A percentile compares a stretch with the other conserved stretches of the same genome.
Conservation (phyloP, 768 basidiomycete genomes). For the Boletus fagicola region DNA sequence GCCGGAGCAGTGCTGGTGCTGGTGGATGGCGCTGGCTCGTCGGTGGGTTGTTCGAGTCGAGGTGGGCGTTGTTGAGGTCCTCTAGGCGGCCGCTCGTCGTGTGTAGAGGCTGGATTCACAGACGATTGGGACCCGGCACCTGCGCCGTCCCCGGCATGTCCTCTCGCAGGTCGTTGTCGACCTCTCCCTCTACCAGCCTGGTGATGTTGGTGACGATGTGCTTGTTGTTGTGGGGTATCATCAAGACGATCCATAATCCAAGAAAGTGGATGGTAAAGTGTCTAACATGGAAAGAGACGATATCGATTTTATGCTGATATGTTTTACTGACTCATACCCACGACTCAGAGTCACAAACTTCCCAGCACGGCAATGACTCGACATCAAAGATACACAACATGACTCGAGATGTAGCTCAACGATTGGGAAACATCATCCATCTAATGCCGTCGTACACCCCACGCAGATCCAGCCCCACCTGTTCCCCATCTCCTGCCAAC, state of each 20-base stretch:
- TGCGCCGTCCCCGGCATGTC: not conserved
- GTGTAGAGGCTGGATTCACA: not conserved
- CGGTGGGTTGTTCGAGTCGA: not conserved
- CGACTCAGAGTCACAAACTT: not conserved
- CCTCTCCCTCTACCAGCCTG: conserved; percentile 8
- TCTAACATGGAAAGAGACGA: not conserved
- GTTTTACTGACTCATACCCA: conserved; percentile 1
- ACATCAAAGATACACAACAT: not conserved
- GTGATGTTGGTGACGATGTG: not conserved
- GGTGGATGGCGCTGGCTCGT: not conserved
- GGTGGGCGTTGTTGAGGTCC: conserved; percentile 1
- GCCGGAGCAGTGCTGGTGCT: not conserved
- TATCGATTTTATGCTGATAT: not conserved
- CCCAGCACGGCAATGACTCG: not conserved
- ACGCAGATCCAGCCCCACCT: conserved; percentile 14
- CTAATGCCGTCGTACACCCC: conserved; percentile 44
- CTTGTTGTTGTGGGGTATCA: not conserved
- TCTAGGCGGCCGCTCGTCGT: not conserved
- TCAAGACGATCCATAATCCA: conserved; percentile 13
- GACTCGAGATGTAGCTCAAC: not conserved
- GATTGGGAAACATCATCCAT: conserved; percentile 47
- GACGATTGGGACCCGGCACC: not conserved
- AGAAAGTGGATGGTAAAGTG: not conserved
- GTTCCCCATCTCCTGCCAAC: conserved; percentile 18
- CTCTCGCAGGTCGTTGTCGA: not conserved